Evolutionary conservation across 1,284 basidiomycete genomes (phyloP).

Genomic region (Boletus subluridellus): DNA sequence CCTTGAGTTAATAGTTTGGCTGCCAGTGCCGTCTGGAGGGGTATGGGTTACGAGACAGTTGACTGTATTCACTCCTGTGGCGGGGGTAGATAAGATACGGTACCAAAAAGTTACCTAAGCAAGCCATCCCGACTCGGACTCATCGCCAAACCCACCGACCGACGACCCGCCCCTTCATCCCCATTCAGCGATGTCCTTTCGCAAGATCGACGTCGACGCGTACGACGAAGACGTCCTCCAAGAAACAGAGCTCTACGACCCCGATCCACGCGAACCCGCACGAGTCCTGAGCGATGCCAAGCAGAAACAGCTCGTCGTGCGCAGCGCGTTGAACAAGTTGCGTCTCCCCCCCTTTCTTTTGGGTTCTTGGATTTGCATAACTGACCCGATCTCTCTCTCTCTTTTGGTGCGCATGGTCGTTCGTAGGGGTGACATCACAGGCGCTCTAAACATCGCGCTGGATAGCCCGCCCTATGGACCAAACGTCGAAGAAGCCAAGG

Average conservation of each 20-base stretch:
- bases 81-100: constrained; percentile 4
- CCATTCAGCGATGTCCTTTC: constrained; percentile 65
- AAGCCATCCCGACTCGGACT: not conserved
- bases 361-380: not conserved
- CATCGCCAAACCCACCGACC: not conserved
- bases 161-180: not conserved
- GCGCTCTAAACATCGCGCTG: constrained; percentile 68
- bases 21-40: too few relatives aligned
- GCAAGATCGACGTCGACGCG: constrained; percentile 92
- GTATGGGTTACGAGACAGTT: too few relatives aligned
- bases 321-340: constrained; percentile 72
- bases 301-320: constrained; percentile 69
- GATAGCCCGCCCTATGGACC: constrained; percentile 82
- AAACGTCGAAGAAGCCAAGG: constrained; percentile 86
- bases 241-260: constrained; percentile 82
- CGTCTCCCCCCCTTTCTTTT: constrained; percentile 23
- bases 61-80: too few relatives aligned
- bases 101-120: constrained; percentile 5
- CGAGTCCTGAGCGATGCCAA: constrained; percentile 76
- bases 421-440: constrained; percentile 66
- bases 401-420: not conserved
- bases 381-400: not conserved
- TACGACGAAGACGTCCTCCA: constrained; percentile 90
- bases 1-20: too few relatives aligned
- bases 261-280: constrained; percentile 77